Evolutionary conservation across 2,329 filamentous ascomycete genomes (phyloP), one percentile per base, ranked within the genome.

Genomic region (Curvularia hawaiiensis): DNA sequence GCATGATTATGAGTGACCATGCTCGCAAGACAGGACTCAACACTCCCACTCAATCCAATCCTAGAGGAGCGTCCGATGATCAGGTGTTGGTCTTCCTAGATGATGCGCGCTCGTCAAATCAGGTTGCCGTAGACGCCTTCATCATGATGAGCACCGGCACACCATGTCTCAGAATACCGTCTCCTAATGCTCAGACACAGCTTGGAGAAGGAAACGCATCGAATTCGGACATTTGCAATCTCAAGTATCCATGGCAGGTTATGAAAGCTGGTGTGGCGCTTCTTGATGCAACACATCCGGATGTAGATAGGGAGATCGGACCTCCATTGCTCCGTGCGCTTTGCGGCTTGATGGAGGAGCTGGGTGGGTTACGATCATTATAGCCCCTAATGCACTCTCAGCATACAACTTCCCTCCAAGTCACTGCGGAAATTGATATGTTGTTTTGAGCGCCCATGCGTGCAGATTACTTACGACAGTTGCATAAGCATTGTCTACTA

Each of bases 1-100:
- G 63, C 43, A 69, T 69, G 65, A 59, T 69, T 46, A 54, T 55
- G 5, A 44, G 56, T 35, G 63, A 67, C 16, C 59, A 54, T 12
- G 65, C 60, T 1, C 59, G 50, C 24, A 66, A 61, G 43, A 66
- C 60, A 3, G 60, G 35, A 1, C 14, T 24, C 10, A 43, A 24
- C 20, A 54, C 52, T 16, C 45, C 52, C 5, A 49, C 26, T 20
- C 44, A 48, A 33, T 4, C 14, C 12, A 35, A 35, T 16, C 33
- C 22, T 16, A 39, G 43, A 2, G 26, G 20, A n/a, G 16, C 50
- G 46, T 14, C 44, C 3, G 31, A n/a, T 16, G 14, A 38, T 16
- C 6, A 28, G 22, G 14, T 10, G 3, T 10, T 40, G 39, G 31
- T 65, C 1, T 63, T 61, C 22, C 48, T 65, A 11, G 60, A 64